Conservation (phyloP, 768 basidiomycete genomes). For the Tylopilus intermedius region DNA sequence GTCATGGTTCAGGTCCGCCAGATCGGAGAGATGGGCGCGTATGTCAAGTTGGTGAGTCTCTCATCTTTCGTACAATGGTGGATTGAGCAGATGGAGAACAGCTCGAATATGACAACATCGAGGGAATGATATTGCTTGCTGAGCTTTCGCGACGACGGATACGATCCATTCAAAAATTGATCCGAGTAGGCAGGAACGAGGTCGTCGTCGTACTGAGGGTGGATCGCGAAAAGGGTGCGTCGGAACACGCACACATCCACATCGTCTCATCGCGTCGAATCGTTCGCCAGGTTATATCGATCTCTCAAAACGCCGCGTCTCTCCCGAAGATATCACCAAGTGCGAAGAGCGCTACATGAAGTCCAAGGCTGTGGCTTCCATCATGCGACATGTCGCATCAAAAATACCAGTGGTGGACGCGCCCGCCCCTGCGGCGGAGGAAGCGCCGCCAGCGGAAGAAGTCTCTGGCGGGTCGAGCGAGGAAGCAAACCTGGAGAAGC, state of each 20-base stretch:
- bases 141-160: constrained; percentile 96
- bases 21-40: constrained; percentile 99
- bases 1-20: constrained; percentile 99
- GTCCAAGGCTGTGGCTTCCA: constrained; percentile 91
- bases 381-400: constrained; percentile 86
- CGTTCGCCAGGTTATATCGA: constrained; percentile 83
- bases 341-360: constrained; percentile 99
- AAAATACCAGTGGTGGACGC: constrained; percentile 53
- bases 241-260: background rate
- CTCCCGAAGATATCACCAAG: constrained; percentile 96
- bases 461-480: constrained; percentile 45
- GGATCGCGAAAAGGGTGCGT: constrained; percentile 95
- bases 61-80: background rate
- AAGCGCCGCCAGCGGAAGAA: constrained; percentile 21
- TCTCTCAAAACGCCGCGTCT: constrained; percentile 95
- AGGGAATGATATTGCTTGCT: constrained; percentile 99
- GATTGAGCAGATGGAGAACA: constrained; percentile 27
- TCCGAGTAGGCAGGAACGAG: constrained; percentile 95
- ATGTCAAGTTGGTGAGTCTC: constrained; percentile 87
- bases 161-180: constrained; percentile 94
- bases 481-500: constrained; percentile 73
- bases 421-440: constrained; percentile 27
- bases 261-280: background rate
- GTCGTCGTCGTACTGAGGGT: constrained; percentile 97
- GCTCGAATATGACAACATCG: constrained; percentile 99